These are phyloP conservation scores for Vanderwaltozyma yarrowii DNA, from an alignment of 805 yeast species.

Conservation along the genomic window DNA sequence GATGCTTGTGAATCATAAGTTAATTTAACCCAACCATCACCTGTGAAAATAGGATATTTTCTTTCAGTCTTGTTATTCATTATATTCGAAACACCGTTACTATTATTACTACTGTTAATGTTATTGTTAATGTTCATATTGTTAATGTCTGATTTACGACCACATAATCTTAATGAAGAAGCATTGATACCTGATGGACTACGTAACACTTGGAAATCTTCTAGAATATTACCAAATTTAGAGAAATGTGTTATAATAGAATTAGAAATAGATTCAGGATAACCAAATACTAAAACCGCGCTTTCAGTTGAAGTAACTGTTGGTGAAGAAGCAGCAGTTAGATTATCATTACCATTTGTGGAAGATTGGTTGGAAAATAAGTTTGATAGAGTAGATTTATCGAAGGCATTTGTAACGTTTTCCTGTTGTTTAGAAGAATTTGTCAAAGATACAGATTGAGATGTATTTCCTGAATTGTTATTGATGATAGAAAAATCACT, in stretches of 20 bases:
- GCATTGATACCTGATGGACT: conserved; percentile 25
- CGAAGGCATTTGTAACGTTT: conserved; percentile 10
- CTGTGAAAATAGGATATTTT: conserved; percentile 64
- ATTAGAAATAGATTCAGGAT: conserved; percentile 64
- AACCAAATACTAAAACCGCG: conserved; percentile 81
- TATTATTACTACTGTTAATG: too few species aligned
- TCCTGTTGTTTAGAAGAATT: not conserved
- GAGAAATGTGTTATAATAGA: conserved; percentile 62
- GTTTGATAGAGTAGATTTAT: conserved; percentile 4
- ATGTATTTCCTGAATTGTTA: conserved; percentile 5
- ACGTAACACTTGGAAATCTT: conserved; percentile 48
- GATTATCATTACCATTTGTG: conserved; percentile 1
- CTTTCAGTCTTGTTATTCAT: conserved; percentile 11
- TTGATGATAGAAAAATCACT: conserved; percentile 1
- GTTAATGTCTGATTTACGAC: not conserved
- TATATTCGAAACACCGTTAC: too few species aligned
- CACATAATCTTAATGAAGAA: conserved; percentile 17
- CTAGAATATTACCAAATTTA: conserved; percentile 71
- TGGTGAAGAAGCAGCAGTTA: not conserved
- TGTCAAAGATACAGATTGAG: not conserved
- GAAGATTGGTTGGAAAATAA: conserved; percentile 3
- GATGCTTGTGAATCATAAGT: conserved; percentile 69
- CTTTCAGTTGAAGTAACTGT: conserved; percentile 30
- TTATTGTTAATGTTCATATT: too few species aligned
- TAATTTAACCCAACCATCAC: conserved; percentile 83